Evolutionary conservation across 352 stramenopile species (phyloP).

Genomic region (Phytophthora europaea): DNA sequence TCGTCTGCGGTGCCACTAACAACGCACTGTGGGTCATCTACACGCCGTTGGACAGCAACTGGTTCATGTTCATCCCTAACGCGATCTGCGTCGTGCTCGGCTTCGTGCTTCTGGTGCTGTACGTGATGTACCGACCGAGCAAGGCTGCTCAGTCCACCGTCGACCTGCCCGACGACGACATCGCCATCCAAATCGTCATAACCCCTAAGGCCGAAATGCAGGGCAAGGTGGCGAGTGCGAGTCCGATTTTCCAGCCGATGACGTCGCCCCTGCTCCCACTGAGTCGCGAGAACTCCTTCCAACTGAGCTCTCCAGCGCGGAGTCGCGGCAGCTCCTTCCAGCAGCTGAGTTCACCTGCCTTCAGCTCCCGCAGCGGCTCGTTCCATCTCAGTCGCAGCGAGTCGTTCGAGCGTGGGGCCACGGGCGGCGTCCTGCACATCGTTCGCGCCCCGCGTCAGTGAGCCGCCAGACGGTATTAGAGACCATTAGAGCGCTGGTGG

Average conservation of each 20-base stretch:
- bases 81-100: slow-evolving; percentile 48
- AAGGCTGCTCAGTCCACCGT: slow-evolving; percentile 25
- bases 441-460: slow-evolving; percentile 25
- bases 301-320: slow-evolving; percentile 22
- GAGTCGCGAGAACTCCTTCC: slow-evolving; percentile 37
- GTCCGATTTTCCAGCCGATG: slow-evolving; percentile 35
- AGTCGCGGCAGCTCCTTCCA: slow-evolving; percentile 31
- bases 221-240: slow-evolving; percentile 24
- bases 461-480: background rate
- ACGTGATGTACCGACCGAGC: slow-evolving; percentile 53
- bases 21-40: slow-evolving; percentile 62
- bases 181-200: slow-evolving; percentile 41
- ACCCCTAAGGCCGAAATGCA: slow-evolving; percentile 36
- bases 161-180: slow-evolving; percentile 23
- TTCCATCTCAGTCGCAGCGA: slow-evolving; percentile 14
- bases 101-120: slow-evolving; percentile 49
- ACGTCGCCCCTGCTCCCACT: slow-evolving; percentile 33
- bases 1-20: slow-evolving; percentile 52
- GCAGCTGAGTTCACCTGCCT: slow-evolving; percentile 17
- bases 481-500: background rate
- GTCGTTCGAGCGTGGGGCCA: slow-evolving; percentile 19
- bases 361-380: slow-evolving; percentile 20
- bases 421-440: slow-evolving; percentile 29
- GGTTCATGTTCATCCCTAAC: slow-evolving; percentile 65
- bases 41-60: slow-evolving; percentile 51